Conservation (phyloP, 1,139 yeast genomes). For the Taphrina wiesneri region DNA sequence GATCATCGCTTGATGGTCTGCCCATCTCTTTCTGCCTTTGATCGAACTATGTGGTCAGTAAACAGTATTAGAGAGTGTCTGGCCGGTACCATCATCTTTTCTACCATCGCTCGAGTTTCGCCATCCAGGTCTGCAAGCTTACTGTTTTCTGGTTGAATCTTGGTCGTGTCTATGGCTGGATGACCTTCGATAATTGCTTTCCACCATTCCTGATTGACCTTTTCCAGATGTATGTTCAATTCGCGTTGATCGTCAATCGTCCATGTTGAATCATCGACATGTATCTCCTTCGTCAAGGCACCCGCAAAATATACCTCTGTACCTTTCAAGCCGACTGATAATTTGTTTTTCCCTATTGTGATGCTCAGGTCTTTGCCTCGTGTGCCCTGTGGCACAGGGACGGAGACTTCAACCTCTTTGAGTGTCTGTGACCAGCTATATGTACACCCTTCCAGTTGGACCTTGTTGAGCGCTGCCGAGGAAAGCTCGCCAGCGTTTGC, state of each 20-base stretch:
- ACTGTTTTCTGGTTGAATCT: slow-evolving; percentile 50
- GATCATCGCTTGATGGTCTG: slow-evolving; percentile 48
- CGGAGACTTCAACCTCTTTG: slow-evolving; percentile 48
- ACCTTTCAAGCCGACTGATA: slow-evolving; percentile 43
- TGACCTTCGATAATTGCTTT: slow-evolving; percentile 51
- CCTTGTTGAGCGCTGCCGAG: neutral
- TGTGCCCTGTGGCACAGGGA: slow-evolving; percentile 46
- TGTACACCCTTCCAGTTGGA: slow-evolving; percentile 41
- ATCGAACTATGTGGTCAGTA: slow-evolving; percentile 43
- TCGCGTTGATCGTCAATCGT: slow-evolving; percentile 49
- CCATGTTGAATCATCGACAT: slow-evolving; percentile 50
- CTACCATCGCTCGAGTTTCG: slow-evolving; percentile 52
- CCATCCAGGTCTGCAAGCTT: slow-evolving; percentile 50
- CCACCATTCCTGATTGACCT: slow-evolving; percentile 51
- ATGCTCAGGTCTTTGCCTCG: slow-evolving; percentile 47
- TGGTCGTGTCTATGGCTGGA: slow-evolving; percentile 50
- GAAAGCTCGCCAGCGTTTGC: neutral
- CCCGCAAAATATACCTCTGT: slow-evolving; percentile 43
- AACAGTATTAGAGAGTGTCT: neutral
- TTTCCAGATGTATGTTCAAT: slow-evolving; percentile 48
- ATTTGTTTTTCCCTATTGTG: slow-evolving; percentile 41
- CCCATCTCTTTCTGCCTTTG: slow-evolving; percentile 50
- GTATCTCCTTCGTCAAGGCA: slow-evolving; percentile 46
- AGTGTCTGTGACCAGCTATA: slow-evolving; percentile 51
- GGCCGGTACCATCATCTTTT: slow-evolving; percentile 51